phyloP scores from a whole-genome alignment of 2,329 filamentous ascomycete genomes.

The Aureobasidium sp. region DNA sequence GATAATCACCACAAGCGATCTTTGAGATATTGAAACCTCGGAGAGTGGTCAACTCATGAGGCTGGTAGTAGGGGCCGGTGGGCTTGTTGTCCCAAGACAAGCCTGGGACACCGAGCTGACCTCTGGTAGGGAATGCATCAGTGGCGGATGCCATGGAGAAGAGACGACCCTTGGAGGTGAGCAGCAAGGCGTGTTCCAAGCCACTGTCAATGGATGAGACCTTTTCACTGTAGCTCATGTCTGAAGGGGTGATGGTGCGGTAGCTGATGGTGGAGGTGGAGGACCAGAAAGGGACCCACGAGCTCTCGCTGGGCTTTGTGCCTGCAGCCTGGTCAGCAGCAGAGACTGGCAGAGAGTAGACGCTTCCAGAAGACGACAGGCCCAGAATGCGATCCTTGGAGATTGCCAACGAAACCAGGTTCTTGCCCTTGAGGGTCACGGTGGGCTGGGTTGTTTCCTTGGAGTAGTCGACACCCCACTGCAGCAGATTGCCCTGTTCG shows the following conservation, averaged over 20 bases:
- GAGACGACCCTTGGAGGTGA: constrained; percentile 76
- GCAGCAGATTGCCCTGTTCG: constrained; percentile 78
- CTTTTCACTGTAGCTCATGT: constrained; percentile 60
- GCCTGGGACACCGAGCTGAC: constrained; percentile 80
- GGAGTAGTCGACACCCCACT: constrained; percentile 80
- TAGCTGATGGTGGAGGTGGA: constrained; percentile 55
- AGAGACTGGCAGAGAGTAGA: constrained; percentile 78
- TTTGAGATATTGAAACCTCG: constrained; percentile 61
- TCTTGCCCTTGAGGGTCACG: constrained; percentile 69
- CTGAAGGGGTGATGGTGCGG: constrained; percentile 57
- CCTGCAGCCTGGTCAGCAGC: constrained; percentile 60
- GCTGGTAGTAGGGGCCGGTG: constrained; percentile 66
- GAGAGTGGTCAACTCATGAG: constrained; percentile 67
- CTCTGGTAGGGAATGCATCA: constrained; percentile 67
- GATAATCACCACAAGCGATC: constrained; percentile 77
- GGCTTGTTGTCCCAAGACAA: constrained; percentile 73
- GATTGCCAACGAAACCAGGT: constrained; percentile 65
- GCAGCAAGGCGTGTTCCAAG: constrained; percentile 73
- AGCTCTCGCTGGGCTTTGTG: constrained; percentile 53
- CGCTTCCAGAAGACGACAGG: constrained; percentile 61
- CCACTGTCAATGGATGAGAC: constrained; percentile 68
- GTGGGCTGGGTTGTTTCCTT: constrained; percentile 54
- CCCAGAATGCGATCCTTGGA: constrained; percentile 79
- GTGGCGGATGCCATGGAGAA: constrained; percentile 81
- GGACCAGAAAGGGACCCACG: constrained; percentile 70